Evolutionary conservation across 345 rosid species (phyloP), one percentile per base, ranked within the genome.

Genomic region (Trapa incisa): DNA sequence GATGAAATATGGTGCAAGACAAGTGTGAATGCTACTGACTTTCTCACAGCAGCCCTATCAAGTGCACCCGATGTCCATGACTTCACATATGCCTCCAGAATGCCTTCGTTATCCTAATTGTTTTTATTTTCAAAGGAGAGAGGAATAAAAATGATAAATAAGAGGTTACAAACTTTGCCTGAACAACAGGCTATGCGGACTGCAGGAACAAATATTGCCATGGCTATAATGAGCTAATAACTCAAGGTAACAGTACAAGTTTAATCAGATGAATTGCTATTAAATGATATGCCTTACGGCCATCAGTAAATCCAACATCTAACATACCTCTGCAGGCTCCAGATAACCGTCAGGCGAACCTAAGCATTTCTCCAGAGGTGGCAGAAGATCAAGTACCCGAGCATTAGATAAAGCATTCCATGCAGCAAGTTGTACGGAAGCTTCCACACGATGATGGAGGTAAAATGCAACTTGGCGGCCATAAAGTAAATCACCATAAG

Each of bases 371-470:
- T 85, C 84, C 36, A 88, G 50, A 56, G 90, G 83, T 3, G 94
- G 96, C 70, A 93, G 87, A 76, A 93, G 86, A 74, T 90, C 92
- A 61, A 93, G 93, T 69, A 82, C 97, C 71, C 65, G 83, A 68
- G 87, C 76, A 79, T 80, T 87, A 38, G 85, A 72, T 45, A 93
- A 72, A 32, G 75, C 79, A 68, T 78, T 88, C 96, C 97, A 93
- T 65, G 96, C 83, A 67, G 86, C 79, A 65, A 87, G 86, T 57
- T 97, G 79, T 48, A 88, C 76, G 32, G 85, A 73, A 63, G 84
- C 69, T 79, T 93, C 97, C 65, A 81, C 85, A 70, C 69, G 73
- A 67, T 80, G 82, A 71, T 92, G 96, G 69, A 92, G 75, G 77
- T 87, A 89, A 12, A 82, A 56, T 8, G 93, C 81, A 37, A 89